Evolutionary conservation across 768 basidiomycete species (phyloP), one percentile per base, ranked within the genome.

Genomic region (Boletus huronensis): DNA sequence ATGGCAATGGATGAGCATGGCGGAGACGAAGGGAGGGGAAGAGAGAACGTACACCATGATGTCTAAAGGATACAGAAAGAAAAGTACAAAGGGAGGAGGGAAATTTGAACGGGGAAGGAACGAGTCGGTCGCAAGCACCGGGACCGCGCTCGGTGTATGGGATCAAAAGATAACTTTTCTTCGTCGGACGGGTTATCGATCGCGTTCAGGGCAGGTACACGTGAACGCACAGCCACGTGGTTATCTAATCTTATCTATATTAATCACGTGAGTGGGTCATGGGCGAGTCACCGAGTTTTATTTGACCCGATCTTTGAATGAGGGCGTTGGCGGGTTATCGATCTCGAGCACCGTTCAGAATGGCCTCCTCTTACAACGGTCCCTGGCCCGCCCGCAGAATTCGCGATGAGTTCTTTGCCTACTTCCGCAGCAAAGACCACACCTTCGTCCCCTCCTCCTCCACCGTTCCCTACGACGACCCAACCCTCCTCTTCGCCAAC

Each of bases 401-500:
- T 55, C 84, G 97, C 61, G 76, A 94, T 62, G 85, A 90, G 55
- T 99, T 93, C 77, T 93, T 98, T 72, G 78, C 88, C 59, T 98
- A 83, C 75, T 99, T 98, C 74, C 78, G 78, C 53, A 75, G 78
- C 42, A 84, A 83, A 61, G 79, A 82, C 58, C 97, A 99, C 71
- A 86, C 88, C 23, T 96, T 91, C 68, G 90, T 94, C 50, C 88
- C 88, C 7, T 94, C 91, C 29, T 95, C 93, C 3, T 80, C 90
- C 2, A 96, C 94, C 36, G 89, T 99, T 59, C 97, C 97, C 2
- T 98, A 91, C 70, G 97, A 98, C 55, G 97, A 98, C 74, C 96
- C 96, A 3, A 98, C 97, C 16, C 79, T 99, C 35, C 84, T 98
- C 52, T 99, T 99, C 64, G 93, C 94, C 54, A 99, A 99, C 78